Base-by-base conservation (phyloP, 768 basidiomycete genomes). In the Kwoniella dendrophila region DNA sequence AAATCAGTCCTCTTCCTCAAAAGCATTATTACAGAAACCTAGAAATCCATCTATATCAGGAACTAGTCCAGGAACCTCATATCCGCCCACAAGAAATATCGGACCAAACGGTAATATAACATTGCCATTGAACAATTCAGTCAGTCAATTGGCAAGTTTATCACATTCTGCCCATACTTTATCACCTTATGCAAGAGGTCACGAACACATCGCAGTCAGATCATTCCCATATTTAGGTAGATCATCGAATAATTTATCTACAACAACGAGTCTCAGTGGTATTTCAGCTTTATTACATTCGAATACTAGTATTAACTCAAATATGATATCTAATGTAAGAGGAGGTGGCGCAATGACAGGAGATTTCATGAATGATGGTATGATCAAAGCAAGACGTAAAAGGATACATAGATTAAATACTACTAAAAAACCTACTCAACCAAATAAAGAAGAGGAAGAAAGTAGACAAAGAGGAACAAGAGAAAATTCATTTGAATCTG, bases 81-180 rank as follows among this genome's bases (percentile, higher is more conserved):
- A 69, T 62, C 72, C 68, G 26, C 72, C 69, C 16, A n/a, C n/a
- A n/a, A 56, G 71, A 18, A 62, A 66, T 34, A 60, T 62, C 34
- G 74, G 73, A 20, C 63, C 63, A 4, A 67, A 62, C 14, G 70
- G 69, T 1, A n/a, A n/a, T n/a, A 76, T 77, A 40, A 75, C 73
- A 3, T 66, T 76, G 3, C 76, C 74, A n/a, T 81, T 86, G 12
- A 88, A 87, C 79, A 87, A 87, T 66, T 86, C 88, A 4, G 83
- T 95, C 22, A 90, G 89, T 57, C 90, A 95, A 65, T 82, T 98
- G 10, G 88, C 90, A 18, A 90, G 89, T 3, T 85, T 99, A 47
- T 87, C 86, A 20, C 84, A 88, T 68, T 92, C 92, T 1, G 92
- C 96, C 72, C 95, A 96, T 73, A 99, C 95, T 0, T 82, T 99